These are phyloP conservation scores for Myxozyma udenii DNA, from an alignment of 805 yeast species.

Conservation along the genomic window DNA sequence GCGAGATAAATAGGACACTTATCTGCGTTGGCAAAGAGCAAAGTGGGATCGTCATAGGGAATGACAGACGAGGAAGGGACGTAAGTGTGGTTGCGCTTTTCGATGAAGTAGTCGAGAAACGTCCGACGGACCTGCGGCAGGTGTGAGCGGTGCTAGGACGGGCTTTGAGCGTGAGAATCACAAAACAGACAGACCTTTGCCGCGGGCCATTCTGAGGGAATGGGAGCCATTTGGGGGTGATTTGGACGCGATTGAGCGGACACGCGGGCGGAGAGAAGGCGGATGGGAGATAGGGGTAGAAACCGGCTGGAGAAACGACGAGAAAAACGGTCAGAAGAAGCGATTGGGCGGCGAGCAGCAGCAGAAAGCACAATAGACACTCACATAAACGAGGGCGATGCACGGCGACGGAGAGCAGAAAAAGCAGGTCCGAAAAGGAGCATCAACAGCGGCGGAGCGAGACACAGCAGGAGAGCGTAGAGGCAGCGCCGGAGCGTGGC, in stretches of 20 bases:
- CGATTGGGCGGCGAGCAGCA: background rate
- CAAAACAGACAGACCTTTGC: constrained; percentile 8
- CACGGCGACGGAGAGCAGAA: too few relatives aligned
- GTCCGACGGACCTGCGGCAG: constrained; percentile 64
- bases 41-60: constrained; percentile 97
- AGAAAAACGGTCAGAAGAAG: background rate
- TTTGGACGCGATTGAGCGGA: background rate
- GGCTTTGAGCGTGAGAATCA: background rate
- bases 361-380: background rate
- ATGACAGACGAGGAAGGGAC: constrained; percentile 93
- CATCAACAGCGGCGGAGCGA: too few relatives aligned
- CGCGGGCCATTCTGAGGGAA: constrained; percentile 26
- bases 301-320: background rate
- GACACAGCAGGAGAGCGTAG: too few relatives aligned
- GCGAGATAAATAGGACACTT: constrained; percentile 6
- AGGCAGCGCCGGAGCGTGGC: too few relatives aligned
- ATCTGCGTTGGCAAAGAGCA: constrained; percentile 96
- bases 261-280: constrained; percentile 1
- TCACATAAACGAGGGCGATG: background rate
- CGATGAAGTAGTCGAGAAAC: constrained; percentile 75
- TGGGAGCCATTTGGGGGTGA: constrained; percentile 8
- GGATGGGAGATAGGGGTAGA: background rate
- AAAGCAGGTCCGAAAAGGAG: too few relatives aligned
- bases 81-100: constrained; percentile 63
- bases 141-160: background rate